Conservation (phyloP, 768 basidiomycete genomes). For the Panus rudis region DNA sequence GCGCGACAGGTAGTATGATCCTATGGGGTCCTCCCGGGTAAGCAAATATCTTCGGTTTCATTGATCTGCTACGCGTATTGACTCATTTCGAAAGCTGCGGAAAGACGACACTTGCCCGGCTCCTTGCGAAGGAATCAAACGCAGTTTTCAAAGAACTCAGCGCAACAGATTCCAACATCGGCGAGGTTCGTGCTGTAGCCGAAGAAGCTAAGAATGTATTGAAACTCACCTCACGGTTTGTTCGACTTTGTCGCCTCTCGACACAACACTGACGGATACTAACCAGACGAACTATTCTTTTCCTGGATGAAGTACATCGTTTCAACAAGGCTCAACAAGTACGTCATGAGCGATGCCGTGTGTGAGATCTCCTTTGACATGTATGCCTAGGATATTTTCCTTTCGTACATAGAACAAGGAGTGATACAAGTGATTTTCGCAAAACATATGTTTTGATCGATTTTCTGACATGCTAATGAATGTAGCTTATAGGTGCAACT, state of each 20-base stretch:
- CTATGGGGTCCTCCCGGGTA: conserved; percentile 76
- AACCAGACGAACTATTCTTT: conserved; percentile 63
- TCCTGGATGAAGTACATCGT: conserved; percentile 81
- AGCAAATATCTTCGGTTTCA: conserved; percentile 5
- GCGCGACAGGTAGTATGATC: conserved; percentile 53
- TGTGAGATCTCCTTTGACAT: background rate
- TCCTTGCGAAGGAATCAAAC: conserved; percentile 54
- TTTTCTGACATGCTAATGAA: background rate
- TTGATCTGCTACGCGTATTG: background rate
- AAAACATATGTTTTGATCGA: background rate
- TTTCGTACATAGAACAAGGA: conserved; percentile 77
- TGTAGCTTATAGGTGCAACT: conserved; percentile 70
- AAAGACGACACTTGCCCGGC: conserved; percentile 69
- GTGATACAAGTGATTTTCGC: conserved; percentile 43
- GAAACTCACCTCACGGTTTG: conserved; percentile 56
- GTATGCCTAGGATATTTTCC: conserved; percentile 57
- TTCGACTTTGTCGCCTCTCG: background rate
- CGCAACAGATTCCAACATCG: conserved; percentile 62
- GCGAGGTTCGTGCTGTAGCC: conserved; percentile 65
- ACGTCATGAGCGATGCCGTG: background rate
- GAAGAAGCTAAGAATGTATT: conserved; percentile 69
- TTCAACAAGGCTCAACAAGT: conserved; percentile 71
- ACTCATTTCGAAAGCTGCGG: conserved; percentile 39
- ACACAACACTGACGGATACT: conserved; percentile 1
- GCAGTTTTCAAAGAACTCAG: conserved; percentile 70